phyloP scores from a whole-genome alignment of 495 filamentous ascomycete species.

The Penicillium herquei region DNA sequence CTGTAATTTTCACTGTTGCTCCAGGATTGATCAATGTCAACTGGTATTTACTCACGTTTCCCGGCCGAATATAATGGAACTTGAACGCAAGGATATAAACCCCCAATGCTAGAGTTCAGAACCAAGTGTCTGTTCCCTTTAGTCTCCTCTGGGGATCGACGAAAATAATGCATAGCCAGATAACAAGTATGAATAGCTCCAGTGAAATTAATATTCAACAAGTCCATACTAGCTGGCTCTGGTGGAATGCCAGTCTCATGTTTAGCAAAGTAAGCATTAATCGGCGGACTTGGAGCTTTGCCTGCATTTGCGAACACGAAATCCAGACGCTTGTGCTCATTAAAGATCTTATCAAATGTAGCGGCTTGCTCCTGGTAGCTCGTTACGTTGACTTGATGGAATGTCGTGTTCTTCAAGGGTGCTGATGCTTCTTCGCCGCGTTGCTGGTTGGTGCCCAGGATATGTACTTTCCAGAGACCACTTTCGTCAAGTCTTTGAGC shows the following conservation, averaged over 20 bases:
- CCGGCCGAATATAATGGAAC: constrained; percentile 15
- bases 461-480: constrained; percentile 18
- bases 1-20: not conserved
- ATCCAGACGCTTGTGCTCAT: constrained; percentile 10
- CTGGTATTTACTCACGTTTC: constrained; percentile 14
- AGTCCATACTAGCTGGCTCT: constrained; percentile 15
- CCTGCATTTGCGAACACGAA: constrained; percentile 29
- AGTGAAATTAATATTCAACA: constrained; percentile 56
- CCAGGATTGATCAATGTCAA: not conserved
- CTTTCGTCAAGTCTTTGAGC: constrained; percentile 11
- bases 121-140: constrained; percentile 10
- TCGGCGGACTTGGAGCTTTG: constrained; percentile 2
- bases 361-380: constrained; percentile 11
- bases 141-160: constrained; percentile 11
- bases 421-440: constrained; percentile 10
- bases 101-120: constrained; percentile 20
- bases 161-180: constrained; percentile 41
- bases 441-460: constrained; percentile 15
- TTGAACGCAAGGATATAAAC: constrained; percentile 17
- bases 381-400: constrained; percentile 17
- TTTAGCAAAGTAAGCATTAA: constrained; percentile 2
- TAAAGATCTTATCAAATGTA: constrained; percentile 11
- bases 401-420: constrained; percentile 4
- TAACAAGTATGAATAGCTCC: constrained; percentile 65
- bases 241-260: not conserved